These are phyloP conservation scores for Vigna angularis DNA, from an alignment of 306 rosid genomes.

Conservation along the genomic window DNA sequence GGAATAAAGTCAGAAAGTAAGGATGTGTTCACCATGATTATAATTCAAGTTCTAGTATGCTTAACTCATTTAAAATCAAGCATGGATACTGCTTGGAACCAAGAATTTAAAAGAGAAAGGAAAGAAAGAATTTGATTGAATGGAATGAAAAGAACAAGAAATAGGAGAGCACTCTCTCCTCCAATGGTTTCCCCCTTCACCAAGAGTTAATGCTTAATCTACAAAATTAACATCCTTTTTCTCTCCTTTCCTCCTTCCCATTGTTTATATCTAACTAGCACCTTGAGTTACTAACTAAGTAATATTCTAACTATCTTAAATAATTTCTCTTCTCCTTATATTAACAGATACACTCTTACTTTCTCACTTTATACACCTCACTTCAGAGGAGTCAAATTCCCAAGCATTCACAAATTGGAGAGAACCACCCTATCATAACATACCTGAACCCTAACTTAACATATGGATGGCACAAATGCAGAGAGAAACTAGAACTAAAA, in stretches of 20 bases:
- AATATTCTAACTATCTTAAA: too few species aligned
- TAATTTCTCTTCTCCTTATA: too few species aligned
- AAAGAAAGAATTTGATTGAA: too few species aligned
- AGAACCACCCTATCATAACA: slow-evolving; percentile 35
- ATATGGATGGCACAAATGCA: slow-evolving; percentile 22
- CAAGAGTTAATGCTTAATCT: too few species aligned
- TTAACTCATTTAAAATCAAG: slow-evolving; percentile 17
- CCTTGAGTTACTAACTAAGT: too few species aligned
- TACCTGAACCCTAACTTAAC: slow-evolving; percentile 23
- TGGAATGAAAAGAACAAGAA: too few species aligned
- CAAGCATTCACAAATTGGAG: slow-evolving; percentile 11
- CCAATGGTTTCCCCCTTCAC: too few species aligned
- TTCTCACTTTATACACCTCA: background rate
- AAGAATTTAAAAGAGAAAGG: too few species aligned
- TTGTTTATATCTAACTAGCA: too few species aligned
- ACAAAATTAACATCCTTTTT: too few species aligned
- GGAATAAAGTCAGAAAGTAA: background rate
- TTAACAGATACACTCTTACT: background rate
- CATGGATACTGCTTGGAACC: background rate
- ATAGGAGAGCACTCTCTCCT: too few species aligned
- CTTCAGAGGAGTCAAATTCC: background rate
- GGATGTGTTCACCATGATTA: background rate
- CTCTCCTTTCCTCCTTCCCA: too few species aligned
- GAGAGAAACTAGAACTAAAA: slow-evolving; percentile 21
- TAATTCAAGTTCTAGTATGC: background rate